Percentiles rank a stretch among this genome's conserved stretches.
Conservation (phyloP, 2,329 filamentous ascomycete species). For the Trichoderma sp. region DNA sequence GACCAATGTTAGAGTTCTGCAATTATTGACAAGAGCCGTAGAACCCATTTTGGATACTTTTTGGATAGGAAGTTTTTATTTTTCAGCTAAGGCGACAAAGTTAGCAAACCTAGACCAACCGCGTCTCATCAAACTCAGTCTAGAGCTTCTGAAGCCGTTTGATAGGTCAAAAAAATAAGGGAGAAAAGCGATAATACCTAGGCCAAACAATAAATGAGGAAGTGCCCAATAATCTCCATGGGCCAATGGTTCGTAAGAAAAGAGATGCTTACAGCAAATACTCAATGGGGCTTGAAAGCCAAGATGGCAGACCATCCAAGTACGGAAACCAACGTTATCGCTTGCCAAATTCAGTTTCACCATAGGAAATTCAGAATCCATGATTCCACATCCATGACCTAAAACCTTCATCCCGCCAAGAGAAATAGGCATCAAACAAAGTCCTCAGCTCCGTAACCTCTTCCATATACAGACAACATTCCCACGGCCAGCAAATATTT, state of each 20-base stretch:
- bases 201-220: not conserved
- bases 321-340: not conserved
- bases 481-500: not conserved
- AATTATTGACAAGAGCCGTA: not conserved
- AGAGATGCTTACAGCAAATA: not conserved
- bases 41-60: not conserved
- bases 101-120: not conserved
- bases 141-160: not conserved
- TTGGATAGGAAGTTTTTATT: too few species aligned
- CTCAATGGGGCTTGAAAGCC: not conserved
- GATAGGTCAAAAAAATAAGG: not conserved
- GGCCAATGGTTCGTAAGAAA: not conserved
- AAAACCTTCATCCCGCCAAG: not conserved
- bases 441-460: too few species aligned
- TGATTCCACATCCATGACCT: not conserved
- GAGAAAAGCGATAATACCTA: not conserved
- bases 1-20: not conserved
- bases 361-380: not conserved
- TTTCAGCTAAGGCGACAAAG: not conserved
- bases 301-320: not conserved
- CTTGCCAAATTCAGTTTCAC: not conserved
- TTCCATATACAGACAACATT: not conserved
- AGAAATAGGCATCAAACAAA: not conserved
- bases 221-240: not conserved
- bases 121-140: not conserved